phyloP scores from a whole-genome alignment of 306 rosid species.

The Crotalaria pallida region DNA sequence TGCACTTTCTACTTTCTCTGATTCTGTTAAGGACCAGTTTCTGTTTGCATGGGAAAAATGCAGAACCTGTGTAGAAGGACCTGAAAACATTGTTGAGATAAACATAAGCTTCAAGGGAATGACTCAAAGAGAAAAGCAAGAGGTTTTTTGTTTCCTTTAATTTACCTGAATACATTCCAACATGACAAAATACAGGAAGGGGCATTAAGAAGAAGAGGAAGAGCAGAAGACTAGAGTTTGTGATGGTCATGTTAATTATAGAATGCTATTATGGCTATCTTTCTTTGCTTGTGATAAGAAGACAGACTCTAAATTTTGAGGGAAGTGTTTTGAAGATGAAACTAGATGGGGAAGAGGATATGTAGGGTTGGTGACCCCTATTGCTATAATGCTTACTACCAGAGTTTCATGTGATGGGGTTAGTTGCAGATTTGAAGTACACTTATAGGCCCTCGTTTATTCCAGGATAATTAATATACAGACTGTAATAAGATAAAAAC shows the following conservation, averaged over 20 bases:
- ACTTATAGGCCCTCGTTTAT: background rate
- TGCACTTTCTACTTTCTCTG: conserved; percentile 20
- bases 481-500: background rate
- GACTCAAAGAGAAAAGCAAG: background rate
- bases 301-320: background rate
- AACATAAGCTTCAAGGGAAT: background rate
- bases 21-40: conserved; percentile 25
- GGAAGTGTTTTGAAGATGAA: background rate
- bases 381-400: background rate
- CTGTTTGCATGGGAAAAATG: conserved; percentile 17
- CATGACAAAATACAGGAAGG: conserved; percentile 22
- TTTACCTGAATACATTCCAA: conserved; percentile 40
- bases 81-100: background rate
- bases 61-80: conserved; percentile 1
- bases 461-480: background rate
- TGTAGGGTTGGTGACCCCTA: conserved; percentile 31
- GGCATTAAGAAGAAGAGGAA: conserved; percentile 31
- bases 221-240: conserved; percentile 31
- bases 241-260: conserved; percentile 22
- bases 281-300: background rate
- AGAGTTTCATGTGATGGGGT: background rate
- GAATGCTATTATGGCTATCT: conserved; percentile 8
- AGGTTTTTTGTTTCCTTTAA: background rate
- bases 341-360: background rate
- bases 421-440: background rate